Conservation (phyloP, 768 basidiomycete genomes). For the Russula olivacea region DNA sequence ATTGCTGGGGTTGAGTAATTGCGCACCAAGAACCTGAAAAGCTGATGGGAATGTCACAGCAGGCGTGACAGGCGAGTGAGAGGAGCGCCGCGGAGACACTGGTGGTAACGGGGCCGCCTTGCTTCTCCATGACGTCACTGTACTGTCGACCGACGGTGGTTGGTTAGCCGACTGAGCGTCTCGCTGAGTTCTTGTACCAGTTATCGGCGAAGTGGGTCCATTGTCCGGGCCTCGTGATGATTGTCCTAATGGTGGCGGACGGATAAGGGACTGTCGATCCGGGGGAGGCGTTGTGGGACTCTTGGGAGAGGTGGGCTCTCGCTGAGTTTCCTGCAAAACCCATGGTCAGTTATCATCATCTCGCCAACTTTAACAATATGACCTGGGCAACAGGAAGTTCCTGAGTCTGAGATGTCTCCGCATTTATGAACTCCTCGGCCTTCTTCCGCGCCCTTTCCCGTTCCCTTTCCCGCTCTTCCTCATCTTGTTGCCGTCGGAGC, state of each 20-base stretch:
- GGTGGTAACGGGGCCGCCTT: slow-evolving; percentile 38
- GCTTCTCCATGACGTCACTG: slow-evolving; percentile 63
- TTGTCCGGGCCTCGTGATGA: slow-evolving; percentile 25
- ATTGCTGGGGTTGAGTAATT: slow-evolving; percentile 38
- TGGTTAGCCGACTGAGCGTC: slow-evolving; percentile 14
- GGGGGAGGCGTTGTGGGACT: neutral
- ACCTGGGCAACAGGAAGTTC: slow-evolving; percentile 4
- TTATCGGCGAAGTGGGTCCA: slow-evolving; percentile 7
- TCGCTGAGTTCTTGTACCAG: slow-evolving; percentile 24
- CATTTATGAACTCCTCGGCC: slow-evolving; percentile 62
- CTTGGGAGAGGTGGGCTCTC: slow-evolving; percentile 2
- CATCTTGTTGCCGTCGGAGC: slow-evolving; percentile 73
- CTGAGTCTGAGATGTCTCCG: neutral
- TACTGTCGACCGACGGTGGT: slow-evolving; percentile 21
- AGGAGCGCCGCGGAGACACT: slow-evolving; percentile 27
- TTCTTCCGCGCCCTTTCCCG: slow-evolving; percentile 77
- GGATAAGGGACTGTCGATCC: slow-evolving; percentile 17
- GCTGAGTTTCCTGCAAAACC: slow-evolving; percentile 6
- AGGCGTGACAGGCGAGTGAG: slow-evolving; percentile 33
- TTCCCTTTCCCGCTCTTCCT: slow-evolving; percentile 74
- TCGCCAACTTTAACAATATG: neutral
- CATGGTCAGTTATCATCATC: neutral
- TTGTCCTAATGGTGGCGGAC: slow-evolving; percentile 30
- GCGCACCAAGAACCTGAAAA: slow-evolving; percentile 33
- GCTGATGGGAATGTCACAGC: slow-evolving; percentile 30